Evolutionary conservation across 495 filamentous ascomycete genomes (phyloP).

Genomic region (Penicillium malachiteum): DNA sequence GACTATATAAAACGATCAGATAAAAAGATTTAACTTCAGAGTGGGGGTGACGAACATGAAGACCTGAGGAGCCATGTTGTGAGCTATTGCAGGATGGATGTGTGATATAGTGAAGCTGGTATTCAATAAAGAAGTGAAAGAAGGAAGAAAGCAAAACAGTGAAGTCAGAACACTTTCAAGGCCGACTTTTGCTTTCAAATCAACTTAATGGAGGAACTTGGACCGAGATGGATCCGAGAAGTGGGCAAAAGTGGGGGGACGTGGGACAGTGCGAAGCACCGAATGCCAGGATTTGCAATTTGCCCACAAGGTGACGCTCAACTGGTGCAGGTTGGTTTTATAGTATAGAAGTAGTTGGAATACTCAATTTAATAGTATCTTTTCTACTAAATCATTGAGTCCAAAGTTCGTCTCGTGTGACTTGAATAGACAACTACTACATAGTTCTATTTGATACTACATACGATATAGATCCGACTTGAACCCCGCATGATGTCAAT

Average conservation of each 20-base stretch:
- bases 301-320: too few species aligned
- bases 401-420: too few species aligned
- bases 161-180: background rate
- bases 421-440: too few species aligned
- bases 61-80: constrained; percentile 39
- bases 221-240: constrained; percentile 2
- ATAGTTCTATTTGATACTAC: background rate
- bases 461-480: background rate
- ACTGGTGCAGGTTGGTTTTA: too few species aligned
- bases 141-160: background rate
- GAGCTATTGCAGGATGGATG: background rate
- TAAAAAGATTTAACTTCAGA: background rate
- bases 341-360: too few species aligned
- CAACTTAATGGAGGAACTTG: constrained; percentile 9
- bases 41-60: constrained; percentile 38
- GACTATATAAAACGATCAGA: constrained; percentile 36
- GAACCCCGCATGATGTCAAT: constrained; percentile 7
- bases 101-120: background rate
- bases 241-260: constrained; percentile 8
- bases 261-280: background rate
- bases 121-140: background rate
- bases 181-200: constrained; percentile 8
- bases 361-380: too few species aligned
- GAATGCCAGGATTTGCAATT: background rate
- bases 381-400: too few species aligned